A percentile compares a stretch with the other conserved stretches of the same genome.
Evolutionary conservation across 192 early-diverging fungal genomes (phyloP).

Genomic region (Spizellomyces punctatus): DNA sequence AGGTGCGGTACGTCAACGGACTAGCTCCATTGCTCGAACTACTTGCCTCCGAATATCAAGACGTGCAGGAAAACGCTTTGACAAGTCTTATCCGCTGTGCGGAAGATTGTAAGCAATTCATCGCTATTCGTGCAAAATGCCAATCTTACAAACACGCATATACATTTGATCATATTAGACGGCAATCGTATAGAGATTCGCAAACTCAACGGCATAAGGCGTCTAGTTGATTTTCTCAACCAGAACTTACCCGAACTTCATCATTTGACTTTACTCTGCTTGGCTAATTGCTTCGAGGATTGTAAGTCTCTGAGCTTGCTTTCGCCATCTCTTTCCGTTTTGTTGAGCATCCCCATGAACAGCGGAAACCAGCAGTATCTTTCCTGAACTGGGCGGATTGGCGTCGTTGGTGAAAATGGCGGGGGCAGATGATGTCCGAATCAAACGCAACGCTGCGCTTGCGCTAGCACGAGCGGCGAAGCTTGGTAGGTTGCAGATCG

Average conservation of each 20-base stretch:
- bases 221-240: conserved; percentile 48
- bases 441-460: conserved; percentile 39
- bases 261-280: conserved; percentile 44
- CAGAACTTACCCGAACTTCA: conserved; percentile 47
- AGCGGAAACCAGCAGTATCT: conserved; percentile 46
- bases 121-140: background rate
- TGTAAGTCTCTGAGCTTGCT: conserved; percentile 26
- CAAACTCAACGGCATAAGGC: conserved; percentile 43
- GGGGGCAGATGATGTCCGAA: conserved; percentile 37
- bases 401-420: conserved; percentile 40
- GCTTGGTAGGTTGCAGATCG: conserved; percentile 26
- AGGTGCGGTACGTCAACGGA: conserved; percentile 53
- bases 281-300: conserved; percentile 55
- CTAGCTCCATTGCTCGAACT: conserved; percentile 48
- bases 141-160: background rate
- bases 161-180: conserved; percentile 18
- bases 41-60: conserved; percentile 48
- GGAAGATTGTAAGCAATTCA: conserved; percentile 46
- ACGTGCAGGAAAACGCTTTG: conserved; percentile 55
- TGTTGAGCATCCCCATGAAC: background rate
- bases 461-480: conserved; percentile 40
- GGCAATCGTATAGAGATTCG: conserved; percentile 52
- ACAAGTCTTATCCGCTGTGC: conserved; percentile 44
- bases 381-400: conserved; percentile 46
- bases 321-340: background rate